Evolutionary conservation across 768 basidiomycete species (phyloP), one percentile per base, ranked within the genome.

Genomic region (Erythrobasidium yunnanense): DNA sequence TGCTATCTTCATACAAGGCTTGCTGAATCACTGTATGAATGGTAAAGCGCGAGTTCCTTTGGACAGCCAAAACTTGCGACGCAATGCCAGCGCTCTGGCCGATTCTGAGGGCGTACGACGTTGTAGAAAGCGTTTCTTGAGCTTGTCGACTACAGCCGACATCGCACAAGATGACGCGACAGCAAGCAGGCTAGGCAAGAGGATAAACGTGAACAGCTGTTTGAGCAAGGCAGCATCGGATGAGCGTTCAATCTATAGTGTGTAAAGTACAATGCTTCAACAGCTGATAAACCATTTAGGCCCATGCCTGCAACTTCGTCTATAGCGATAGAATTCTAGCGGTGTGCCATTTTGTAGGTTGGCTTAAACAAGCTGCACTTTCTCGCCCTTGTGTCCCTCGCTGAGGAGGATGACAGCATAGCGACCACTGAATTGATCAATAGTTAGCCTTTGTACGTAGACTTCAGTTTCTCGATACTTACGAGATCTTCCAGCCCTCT

Each of bases 401-500:
- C 87, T 89, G 32, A 92, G 77, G 8, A 92, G 82, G 3, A 92
- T 86, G 66, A 92, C 85, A 70, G 90, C 90, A 68, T 75, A 70
- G 51, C 62, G 53, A 20, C 69, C 53, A 25, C 56, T 58, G 23
- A 13, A 13, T 22, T 11, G 17, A 25, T 22, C 42, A 4, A 18
- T 35, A 29, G 22, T 13, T 50, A 27, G 7, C 20, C 18, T 20
- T 27, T 66, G 35, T 56, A 65, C 23, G n/a, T 34, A 23, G 0
- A 22, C 1, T 58, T 32, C 17, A 20, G n/a, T n/a, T 23, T 6
- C 6, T 18, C 32, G 32, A 7, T 11, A 2, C 15, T 6, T n/a
- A 4, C n/a, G 87, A 88, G 73, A 95, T 93, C 79, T 90, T 92
- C 92, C 92, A 96, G 54, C 92, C 92, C 18, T 87, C 84, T 73